Evolutionary conservation across 192 early-diverging fungal species (phyloP), one percentile per base, ranked within the genome.

Genomic region (Coemansia sp.): DNA sequence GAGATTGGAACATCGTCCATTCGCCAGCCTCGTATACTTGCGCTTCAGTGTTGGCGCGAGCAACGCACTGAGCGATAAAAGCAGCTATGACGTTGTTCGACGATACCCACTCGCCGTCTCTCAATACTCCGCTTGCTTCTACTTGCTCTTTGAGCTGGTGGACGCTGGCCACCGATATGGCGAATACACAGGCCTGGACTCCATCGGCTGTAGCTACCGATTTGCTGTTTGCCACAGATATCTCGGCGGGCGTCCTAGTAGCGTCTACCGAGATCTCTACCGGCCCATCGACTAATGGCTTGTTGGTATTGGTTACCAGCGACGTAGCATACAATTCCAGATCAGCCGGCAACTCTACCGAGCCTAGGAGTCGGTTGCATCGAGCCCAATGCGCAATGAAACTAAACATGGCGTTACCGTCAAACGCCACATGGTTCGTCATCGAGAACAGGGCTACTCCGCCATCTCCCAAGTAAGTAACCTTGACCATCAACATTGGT

Each of bases 341-440:
- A 2, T 71, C 72, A 2, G 13, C 6, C 8, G 68, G 76, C 23
- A 55, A n/a, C 13, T 55, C 26, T 3, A 28, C 43, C 47, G 39
- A 23, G 6, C 17, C 26, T 17, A 33, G 37, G n/a, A 16, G 38
- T n/a, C 62, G 28, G 60, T 70, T 72, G 60, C 77, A 80, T 10
- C 23, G 37, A 2, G 77, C 77, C 77, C 77, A 80, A 46, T 80
- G 69, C 43, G 77, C 66, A 17, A 80, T 43, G 21, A 80, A 74
- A 42, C 69, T 72, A 47, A 80, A 80, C 63, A 80, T 68, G 2
- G 77, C 77, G 59, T 75, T 80, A 21, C 77, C 77, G 30, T 80
- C 77, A 69, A 80, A 80, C 19, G 73, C 77, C 37, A 80, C 77
- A 66, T 80, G 77, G 44, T 80, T 68, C 8, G 69, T 71, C 77